Evolutionary conservation across 305 asterid genomes (phyloP).

Genomic region (Ajuga reptans): DNA sequence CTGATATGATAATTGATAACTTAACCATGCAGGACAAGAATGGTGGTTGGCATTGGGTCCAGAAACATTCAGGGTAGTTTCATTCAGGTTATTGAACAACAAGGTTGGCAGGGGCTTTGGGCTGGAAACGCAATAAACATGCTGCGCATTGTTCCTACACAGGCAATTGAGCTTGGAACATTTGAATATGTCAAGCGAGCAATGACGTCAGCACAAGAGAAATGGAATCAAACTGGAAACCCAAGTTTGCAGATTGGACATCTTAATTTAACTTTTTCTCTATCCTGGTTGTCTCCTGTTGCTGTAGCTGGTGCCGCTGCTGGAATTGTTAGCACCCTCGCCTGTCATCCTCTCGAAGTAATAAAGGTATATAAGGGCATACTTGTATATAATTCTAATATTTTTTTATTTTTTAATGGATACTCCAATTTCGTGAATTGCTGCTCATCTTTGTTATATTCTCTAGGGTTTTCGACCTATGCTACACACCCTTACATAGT

Average conservation of each 20-base stretch:
- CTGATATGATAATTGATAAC: constrained; percentile 20
- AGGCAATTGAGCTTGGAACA: constrained; percentile 92
- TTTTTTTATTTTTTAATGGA: background rate
- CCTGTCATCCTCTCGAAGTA: constrained; percentile 97
- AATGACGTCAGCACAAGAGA: constrained; percentile 62
- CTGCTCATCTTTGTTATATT: background rate
- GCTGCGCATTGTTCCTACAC: constrained; percentile 85
- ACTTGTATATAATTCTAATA: background rate
- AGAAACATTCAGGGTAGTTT: constrained; percentile 68
- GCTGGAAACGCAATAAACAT: constrained; percentile 89
- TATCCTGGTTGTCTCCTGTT: constrained; percentile 79
- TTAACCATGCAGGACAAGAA: constrained; percentile 69
- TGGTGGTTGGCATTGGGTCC: constrained; percentile 94
- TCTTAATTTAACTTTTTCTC: constrained; percentile 39
- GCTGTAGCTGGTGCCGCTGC: constrained; percentile 98
- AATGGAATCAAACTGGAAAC: constrained; percentile 37
- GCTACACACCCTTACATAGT: background rate
- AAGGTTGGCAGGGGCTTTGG: constrained; percentile 96
- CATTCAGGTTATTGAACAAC: constrained; percentile 63
- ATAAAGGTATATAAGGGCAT: constrained; percentile 51
- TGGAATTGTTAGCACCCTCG: constrained; percentile 82
- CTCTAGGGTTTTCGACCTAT: background rate
- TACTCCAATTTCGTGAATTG: background rate
- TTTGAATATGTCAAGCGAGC: constrained; percentile 83
- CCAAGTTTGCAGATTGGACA: constrained; percentile 50